Evolutionary conservation across 257 asterid genomes (phyloP).

Genomic region (Gynochthodes officinalis): DNA sequence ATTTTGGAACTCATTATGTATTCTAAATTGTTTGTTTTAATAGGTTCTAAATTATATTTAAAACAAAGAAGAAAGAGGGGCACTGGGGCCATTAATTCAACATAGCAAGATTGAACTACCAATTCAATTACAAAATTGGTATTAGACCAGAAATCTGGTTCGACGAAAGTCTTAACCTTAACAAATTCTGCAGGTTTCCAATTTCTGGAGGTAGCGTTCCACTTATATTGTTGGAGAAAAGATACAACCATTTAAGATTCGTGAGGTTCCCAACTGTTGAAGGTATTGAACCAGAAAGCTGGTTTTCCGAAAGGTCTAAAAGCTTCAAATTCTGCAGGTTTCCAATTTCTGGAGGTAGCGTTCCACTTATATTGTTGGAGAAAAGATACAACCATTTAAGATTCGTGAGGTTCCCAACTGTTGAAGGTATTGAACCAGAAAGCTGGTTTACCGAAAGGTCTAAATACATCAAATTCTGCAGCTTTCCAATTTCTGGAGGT

Average conservation of each 20-base stretch:
- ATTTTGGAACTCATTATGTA: too few species aligned
- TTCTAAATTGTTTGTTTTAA: too few species aligned
- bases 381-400: slow-evolving; percentile 44
- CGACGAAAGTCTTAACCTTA: too few species aligned
- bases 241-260: slow-evolving; percentile 39
- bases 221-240: slow-evolving; percentile 51
- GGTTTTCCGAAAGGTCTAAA: slow-evolving; percentile 48
- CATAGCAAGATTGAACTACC: too few species aligned
- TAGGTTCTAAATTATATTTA: too few species aligned
- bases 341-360: slow-evolving; percentile 57
- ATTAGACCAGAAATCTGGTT: too few species aligned
- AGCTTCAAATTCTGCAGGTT: slow-evolving; percentile 25
- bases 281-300: slow-evolving; percentile 62
- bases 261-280: slow-evolving; percentile 42
- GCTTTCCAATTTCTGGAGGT: slow-evolving; percentile 57
- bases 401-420: slow-evolving; percentile 48
- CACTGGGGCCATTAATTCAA: too few species aligned
- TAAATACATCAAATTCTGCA: slow-evolving; percentile 38
- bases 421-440: slow-evolving; percentile 51
- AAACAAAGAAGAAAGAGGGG: too few species aligned
- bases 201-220: slow-evolving; percentile 55
- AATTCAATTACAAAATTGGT: too few species aligned
- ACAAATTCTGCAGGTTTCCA: too few species aligned
- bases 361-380: too few species aligned
- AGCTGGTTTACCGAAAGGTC: slow-evolving; percentile 41